Percentiles rank a stretch among this genome's conserved stretches.
phyloP scores from a whole-genome alignment of 108 stramenopile genomes.

The Cyclotella choctawhatcheeana region DNA sequence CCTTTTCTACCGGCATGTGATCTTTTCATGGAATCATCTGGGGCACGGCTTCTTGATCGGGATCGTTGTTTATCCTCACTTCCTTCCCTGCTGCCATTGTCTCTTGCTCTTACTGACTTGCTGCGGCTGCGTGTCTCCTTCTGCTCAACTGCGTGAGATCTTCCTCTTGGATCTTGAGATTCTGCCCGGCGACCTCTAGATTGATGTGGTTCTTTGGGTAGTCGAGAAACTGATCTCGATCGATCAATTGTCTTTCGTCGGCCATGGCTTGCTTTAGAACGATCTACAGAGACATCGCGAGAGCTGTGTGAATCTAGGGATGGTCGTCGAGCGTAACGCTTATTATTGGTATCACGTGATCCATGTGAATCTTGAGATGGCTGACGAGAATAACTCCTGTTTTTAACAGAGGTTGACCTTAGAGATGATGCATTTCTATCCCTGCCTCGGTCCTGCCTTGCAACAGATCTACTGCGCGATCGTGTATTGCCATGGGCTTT shows the following conservation, averaged over 20 bases:
- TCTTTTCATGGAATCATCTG: slow-evolving; percentile 6
- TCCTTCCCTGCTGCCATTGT: neutral
- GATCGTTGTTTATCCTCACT: slow-evolving; percentile 1
- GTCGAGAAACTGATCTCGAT: slow-evolving; percentile 4
- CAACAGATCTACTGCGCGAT: neutral
- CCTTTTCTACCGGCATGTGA: neutral
- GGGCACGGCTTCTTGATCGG: slow-evolving; percentile 16
- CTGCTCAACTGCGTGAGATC: neutral
- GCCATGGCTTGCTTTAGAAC: neutral
- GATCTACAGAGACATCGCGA: slow-evolving; percentile 13
- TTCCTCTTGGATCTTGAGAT: slow-evolving; percentile 7
- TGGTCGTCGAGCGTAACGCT: neutral
- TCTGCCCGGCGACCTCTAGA: neutral
- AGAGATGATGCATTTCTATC: neutral
- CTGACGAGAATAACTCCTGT: neutral
- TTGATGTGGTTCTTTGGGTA: neutral
- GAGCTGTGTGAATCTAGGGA: slow-evolving; percentile 22
- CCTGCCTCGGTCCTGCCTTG: neutral
- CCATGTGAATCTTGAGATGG: neutral
- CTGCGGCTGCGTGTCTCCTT: slow-evolving; percentile 33
- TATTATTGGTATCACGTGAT: no score
- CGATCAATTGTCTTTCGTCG: neutral
- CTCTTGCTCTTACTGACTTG: slow-evolving; percentile 22
- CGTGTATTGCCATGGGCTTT: neutral
- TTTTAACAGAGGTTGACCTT: slow-evolving; percentile 1